These are phyloP conservation scores for Juglanconis oblonga DNA, from an alignment of 2,329 filamentous ascomycete genomes.

Conservation along the genomic window DNA sequence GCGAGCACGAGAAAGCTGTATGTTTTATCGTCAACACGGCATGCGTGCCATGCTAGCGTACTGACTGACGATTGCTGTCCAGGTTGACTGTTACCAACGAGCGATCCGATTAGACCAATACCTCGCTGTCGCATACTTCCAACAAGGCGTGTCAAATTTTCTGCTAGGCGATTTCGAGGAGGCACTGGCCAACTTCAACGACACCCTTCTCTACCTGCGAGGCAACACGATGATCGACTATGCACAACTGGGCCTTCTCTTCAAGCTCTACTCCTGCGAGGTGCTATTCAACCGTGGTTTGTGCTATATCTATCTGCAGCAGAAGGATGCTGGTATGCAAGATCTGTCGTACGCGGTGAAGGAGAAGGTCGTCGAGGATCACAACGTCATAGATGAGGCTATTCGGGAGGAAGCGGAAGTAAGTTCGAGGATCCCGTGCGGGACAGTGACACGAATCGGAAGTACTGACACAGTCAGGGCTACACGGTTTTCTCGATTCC, in stretches of 20 bases:
- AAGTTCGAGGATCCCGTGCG: conserved; percentile 25
- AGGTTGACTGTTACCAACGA: conserved; percentile 95
- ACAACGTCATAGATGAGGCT: conserved; percentile 97
- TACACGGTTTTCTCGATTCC: conserved; percentile 99
- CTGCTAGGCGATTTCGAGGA: conserved; percentile 96
- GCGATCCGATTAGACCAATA: conserved; percentile 90
- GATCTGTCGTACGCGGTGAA: conserved; percentile 88
- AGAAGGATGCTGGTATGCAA: conserved; percentile 85
- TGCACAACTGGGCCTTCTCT: conserved; percentile 89
- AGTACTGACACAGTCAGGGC: conserved; percentile 55
- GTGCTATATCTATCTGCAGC: conserved; percentile 95
- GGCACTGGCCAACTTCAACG: conserved; percentile 96
- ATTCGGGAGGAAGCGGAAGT: conserved; percentile 92
- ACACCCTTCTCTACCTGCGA: conserved; percentile 88
- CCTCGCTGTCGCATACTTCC: conserved; percentile 95
- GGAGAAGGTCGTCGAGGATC: conserved; percentile 93
- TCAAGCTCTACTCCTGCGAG: conserved; percentile 96
- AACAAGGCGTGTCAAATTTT: conserved; percentile 98
- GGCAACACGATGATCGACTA: conserved; percentile 99
- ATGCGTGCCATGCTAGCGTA: neutral
- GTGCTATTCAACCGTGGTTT: conserved; percentile 95
- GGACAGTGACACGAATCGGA: neutral
- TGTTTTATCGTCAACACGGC: conserved; percentile 36
- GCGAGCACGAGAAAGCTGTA: conserved; percentile 94
- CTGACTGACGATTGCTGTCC: conserved; percentile 18